A percentile compares a stretch with the other conserved stretches of the same genome.
phyloP scores from a whole-genome alignment of 345 rosid species.

The Hypericum androsaemum region DNA sequence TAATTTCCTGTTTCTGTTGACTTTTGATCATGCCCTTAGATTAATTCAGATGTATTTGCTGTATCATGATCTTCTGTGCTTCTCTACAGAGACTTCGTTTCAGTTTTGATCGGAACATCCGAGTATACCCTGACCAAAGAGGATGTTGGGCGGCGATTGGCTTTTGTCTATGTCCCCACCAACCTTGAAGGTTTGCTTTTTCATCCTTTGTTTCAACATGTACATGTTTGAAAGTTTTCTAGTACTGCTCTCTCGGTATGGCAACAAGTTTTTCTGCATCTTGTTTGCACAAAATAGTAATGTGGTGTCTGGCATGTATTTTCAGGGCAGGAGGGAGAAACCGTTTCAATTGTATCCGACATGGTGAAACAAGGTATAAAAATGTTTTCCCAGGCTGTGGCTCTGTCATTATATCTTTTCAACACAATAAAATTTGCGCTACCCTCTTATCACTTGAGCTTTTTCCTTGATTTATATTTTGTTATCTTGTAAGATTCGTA shows the following conservation, averaged over 20 bases:
- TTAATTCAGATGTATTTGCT: background rate
- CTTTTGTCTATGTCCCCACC: slow-evolving; percentile 74
- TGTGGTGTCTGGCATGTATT: slow-evolving; percentile 9
- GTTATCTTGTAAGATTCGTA: slow-evolving; percentile 4
- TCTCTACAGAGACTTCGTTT: slow-evolving; percentile 42
- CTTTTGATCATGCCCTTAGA: background rate
- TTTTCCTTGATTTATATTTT: slow-evolving; percentile 2
- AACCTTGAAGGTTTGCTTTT: slow-evolving; percentile 75
- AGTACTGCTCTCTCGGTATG: background rate
- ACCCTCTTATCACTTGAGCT: too few relatives aligned
- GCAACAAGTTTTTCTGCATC: background rate
- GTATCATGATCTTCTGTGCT: slow-evolving; percentile 2
- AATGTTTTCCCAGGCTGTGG: background rate
- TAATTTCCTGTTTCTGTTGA: background rate
- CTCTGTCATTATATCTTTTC: background rate
- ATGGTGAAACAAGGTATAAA: slow-evolving; percentile 69
- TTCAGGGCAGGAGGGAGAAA: slow-evolving; percentile 89
- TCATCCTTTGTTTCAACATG: slow-evolving; percentile 4
- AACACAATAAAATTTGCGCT: too few relatives aligned
- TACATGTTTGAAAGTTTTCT: too few relatives aligned
- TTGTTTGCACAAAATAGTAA: background rate
- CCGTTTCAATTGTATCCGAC: slow-evolving; percentile 46
- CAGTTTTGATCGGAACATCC: slow-evolving; percentile 65
- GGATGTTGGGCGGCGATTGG: slow-evolving; percentile 68
- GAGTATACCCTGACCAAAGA: slow-evolving; percentile 74